phyloP scores from a whole-genome alignment of 1,284 basidiomycete genomes.

The Lignosus rhinocerotis region DNA sequence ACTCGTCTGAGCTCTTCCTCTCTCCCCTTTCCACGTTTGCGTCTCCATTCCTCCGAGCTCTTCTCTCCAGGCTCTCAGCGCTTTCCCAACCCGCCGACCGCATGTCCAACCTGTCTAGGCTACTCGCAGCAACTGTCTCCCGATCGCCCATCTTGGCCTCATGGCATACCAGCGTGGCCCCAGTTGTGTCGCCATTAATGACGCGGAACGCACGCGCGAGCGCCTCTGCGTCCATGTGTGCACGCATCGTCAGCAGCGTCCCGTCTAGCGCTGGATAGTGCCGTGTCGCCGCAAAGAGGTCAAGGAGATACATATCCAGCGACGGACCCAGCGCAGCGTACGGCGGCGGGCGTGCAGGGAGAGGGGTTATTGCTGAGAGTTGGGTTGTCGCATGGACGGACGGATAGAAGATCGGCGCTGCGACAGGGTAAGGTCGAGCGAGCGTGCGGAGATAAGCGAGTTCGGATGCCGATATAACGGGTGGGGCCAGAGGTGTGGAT shows the following conservation, averaged over 20 bases:
- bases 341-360: slow-evolving; percentile 16
- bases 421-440: slow-evolving; percentile 19
- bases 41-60: neutral
- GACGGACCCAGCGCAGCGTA: slow-evolving; percentile 42
- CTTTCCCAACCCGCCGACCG: slow-evolving; percentile 20
- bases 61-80: slow-evolving; percentile 15
- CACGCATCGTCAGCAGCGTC: slow-evolving; percentile 59
- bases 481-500: slow-evolving; percentile 15
- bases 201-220: slow-evolving; percentile 65
- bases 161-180: slow-evolving; percentile 25
- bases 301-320: slow-evolving; percentile 64
- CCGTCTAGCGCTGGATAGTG: slow-evolving; percentile 72
- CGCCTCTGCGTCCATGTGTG: slow-evolving; percentile 59
- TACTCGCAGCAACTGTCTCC: slow-evolving; percentile 10
- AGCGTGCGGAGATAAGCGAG: slow-evolving; percentile 40
- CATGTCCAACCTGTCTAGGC: slow-evolving; percentile 1
- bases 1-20: slow-evolving; percentile 5
- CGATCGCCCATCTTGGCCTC: slow-evolving; percentile 18
- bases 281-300: slow-evolving; percentile 71
- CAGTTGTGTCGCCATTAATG: slow-evolving; percentile 50
- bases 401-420: slow-evolving; percentile 19
- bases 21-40: neutral
- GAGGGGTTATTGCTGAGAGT: neutral
- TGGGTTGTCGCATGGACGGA: slow-evolving; percentile 13
- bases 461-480: slow-evolving; percentile 39